Conservation (phyloP, 1,284 basidiomycete species). For the Puccinia horiana region DNA sequence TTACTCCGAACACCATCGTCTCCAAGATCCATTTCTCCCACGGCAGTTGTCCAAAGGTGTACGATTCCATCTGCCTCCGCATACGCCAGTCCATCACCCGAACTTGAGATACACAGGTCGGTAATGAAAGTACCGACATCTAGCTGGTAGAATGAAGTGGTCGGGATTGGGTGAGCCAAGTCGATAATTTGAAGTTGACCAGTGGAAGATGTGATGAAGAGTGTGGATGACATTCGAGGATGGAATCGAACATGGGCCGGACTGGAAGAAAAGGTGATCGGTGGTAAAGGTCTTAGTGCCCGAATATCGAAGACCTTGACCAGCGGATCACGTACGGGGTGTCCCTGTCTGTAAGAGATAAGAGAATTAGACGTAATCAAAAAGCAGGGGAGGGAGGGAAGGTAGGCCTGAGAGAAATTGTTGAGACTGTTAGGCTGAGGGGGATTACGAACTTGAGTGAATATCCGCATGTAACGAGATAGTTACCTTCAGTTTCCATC, state of each 20-base stretch:
- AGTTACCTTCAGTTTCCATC: conserved; percentile 49
- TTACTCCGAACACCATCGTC: conserved; percentile 61
- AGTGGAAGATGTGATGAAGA: conserved; percentile 78
- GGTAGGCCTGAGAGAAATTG: background rate
- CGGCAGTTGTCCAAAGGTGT: conserved; percentile 73
- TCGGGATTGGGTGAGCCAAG: conserved; percentile 65
- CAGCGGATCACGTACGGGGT: conserved; percentile 83
- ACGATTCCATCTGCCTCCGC: conserved; percentile 84
- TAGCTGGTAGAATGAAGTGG: conserved; percentile 56
- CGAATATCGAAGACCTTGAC: conserved; percentile 91
- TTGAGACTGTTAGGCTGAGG: background rate
- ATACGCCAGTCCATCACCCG: conserved; percentile 86
- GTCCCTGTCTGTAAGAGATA: conserved; percentile 70
- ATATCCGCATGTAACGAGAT: conserved; percentile 49
- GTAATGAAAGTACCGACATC: conserved; percentile 72
- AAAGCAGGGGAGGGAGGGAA: background rate
- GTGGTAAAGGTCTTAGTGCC: conserved; percentile 74
- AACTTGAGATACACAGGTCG: conserved; percentile 77
- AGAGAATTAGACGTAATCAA: background rate
- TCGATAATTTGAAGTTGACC: conserved; percentile 90
- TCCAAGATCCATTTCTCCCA: conserved; percentile 62
- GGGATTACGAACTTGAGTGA: conserved; percentile 48
- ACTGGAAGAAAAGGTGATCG: conserved; percentile 82
- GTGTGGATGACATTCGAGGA: conserved; percentile 74
- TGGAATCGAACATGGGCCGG: conserved; percentile 83